These are phyloP conservation scores for Begonia masoniana DNA, from an alignment of 306 rosid genomes.

Conservation along the genomic window DNA sequence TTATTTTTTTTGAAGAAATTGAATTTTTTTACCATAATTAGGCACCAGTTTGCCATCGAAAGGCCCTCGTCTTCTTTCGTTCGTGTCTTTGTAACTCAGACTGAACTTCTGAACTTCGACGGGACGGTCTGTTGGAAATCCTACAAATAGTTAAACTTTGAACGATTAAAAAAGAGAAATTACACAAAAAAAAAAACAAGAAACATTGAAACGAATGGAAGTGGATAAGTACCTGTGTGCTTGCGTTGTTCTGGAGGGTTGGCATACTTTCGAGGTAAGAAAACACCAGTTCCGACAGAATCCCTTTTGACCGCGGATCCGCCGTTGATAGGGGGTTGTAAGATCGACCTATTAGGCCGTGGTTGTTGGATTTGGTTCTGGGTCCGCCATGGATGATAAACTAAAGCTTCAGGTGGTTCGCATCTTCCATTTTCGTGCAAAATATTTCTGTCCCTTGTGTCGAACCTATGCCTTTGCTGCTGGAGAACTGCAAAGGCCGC, in stretches of 20 bases:
- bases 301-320: slow-evolving; percentile 37
- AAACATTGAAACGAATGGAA: neutral
- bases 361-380: slow-evolving; percentile 21
- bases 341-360: slow-evolving; percentile 11
- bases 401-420: slow-evolving; percentile 15
- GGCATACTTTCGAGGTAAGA: slow-evolving; percentile 61
- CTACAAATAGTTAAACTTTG: neutral
- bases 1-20: too few relatives aligned
- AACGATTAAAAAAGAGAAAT: neutral
- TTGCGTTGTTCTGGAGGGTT: slow-evolving; percentile 34
- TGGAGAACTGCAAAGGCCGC: slow-evolving; percentile 29
- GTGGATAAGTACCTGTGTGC: slow-evolving; percentile 25
- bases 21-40: slow-evolving; percentile 26
- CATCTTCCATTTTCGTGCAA: slow-evolving; percentile 22
- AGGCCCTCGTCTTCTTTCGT: slow-evolving; percentile 16
- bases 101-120: neutral
- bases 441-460: slow-evolving; percentile 15
- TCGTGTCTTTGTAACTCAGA: slow-evolving; percentile 8
- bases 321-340: slow-evolving; percentile 10
- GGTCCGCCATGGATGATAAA: slow-evolving; percentile 32
- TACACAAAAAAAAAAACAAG: neutral
- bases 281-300: slow-evolving; percentile 73
- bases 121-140: neutral
- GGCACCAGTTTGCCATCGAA: slow-evolving; percentile 14
- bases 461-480: slow-evolving; percentile 27